These are phyloP conservation scores for Lathyrus tuberosus DNA, from an alignment of 306 rosid genomes.

Conservation along the genomic window DNA sequence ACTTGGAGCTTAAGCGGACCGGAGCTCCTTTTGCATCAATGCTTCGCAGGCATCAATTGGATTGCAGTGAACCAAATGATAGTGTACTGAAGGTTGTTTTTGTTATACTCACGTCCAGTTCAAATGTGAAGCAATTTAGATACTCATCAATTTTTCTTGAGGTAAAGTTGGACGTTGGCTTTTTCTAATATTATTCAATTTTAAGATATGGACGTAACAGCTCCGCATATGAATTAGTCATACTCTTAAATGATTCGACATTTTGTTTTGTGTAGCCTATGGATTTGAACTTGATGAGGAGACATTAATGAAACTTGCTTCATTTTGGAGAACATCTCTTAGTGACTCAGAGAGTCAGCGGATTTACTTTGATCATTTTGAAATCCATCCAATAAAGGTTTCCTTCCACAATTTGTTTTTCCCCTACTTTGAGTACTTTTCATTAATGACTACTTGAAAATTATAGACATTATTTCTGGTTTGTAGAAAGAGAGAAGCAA, in stretches of 20 bases:
- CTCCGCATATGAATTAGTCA: constrained; percentile 33
- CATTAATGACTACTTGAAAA: constrained; percentile 16
- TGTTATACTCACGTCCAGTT: constrained; percentile 56
- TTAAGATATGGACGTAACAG: constrained; percentile 20
- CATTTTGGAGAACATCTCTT: constrained; percentile 95
- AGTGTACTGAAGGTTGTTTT: constrained; percentile 65
- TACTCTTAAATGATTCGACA: constrained; percentile 41
- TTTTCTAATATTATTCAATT: constrained; percentile 18
- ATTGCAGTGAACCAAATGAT: constrained; percentile 56
- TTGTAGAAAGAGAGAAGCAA: neutral
- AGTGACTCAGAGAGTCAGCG: constrained; percentile 66
- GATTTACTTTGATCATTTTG: constrained; percentile 91
- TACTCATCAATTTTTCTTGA: constrained; percentile 83
- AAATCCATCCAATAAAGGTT: constrained; percentile 95
- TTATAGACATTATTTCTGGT: neutral
- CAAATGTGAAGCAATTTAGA: constrained; percentile 70
- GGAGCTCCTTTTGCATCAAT: constrained; percentile 96
- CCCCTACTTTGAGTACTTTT: constrained; percentile 27
- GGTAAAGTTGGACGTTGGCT: constrained; percentile 54
- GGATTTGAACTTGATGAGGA: constrained; percentile 94
- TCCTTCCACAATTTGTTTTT: constrained; percentile 27
- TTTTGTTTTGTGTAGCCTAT: constrained; percentile 63
- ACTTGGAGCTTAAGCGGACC: constrained; percentile 84
- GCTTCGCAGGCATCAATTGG: constrained; percentile 82
- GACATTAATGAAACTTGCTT: constrained; percentile 77